Percentiles rank a stretch among this genome's conserved stretches.
Conservation (phyloP, 306 rosid species). For the Nissolia schottii region DNA sequence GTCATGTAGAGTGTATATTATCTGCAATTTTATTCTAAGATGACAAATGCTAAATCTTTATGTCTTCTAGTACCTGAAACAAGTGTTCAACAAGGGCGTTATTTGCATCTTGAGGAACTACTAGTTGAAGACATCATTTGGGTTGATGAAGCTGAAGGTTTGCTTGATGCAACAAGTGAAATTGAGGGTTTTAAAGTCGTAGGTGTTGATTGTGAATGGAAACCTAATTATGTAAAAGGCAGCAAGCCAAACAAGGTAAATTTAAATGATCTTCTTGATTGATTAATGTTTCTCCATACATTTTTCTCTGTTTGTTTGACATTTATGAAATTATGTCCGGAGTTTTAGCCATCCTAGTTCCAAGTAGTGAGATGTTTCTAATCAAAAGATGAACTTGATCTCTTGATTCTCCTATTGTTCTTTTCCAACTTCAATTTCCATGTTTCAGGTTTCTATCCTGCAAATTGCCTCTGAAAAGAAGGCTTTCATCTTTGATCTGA, state of each 20-base stretch:
- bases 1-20: background rate
- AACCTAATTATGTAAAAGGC: constrained; percentile 81
- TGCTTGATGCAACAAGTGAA: constrained; percentile 57
- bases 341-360: background rate
- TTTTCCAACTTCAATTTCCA: constrained; percentile 9
- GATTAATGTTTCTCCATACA: constrained; percentile 6
- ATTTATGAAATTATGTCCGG: constrained; percentile 5
- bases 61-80: constrained; percentile 52
- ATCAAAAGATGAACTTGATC: background rate
- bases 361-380: background rate
- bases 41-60: constrained; percentile 17
- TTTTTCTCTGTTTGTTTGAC: constrained; percentile 15
- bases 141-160: constrained; percentile 71
- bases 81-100: constrained; percentile 48
- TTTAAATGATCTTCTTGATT: constrained; percentile 1
- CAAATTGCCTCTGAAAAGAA: constrained; percentile 83
- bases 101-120: constrained; percentile 65
- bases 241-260: constrained; percentile 80
- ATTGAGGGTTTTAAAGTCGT: constrained; percentile 73
- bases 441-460: constrained; percentile 90
- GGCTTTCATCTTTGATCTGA: constrained; percentile 75
- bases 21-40: constrained; percentile 15
- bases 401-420: constrained; percentile 3
- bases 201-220: constrained; percentile 99
- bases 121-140: constrained; percentile 54